Percentiles rank a stretch among this genome's conserved stretches.
Conservation (phyloP, 331 rosid genomes). For the Phaseolus coccineus region DNA sequence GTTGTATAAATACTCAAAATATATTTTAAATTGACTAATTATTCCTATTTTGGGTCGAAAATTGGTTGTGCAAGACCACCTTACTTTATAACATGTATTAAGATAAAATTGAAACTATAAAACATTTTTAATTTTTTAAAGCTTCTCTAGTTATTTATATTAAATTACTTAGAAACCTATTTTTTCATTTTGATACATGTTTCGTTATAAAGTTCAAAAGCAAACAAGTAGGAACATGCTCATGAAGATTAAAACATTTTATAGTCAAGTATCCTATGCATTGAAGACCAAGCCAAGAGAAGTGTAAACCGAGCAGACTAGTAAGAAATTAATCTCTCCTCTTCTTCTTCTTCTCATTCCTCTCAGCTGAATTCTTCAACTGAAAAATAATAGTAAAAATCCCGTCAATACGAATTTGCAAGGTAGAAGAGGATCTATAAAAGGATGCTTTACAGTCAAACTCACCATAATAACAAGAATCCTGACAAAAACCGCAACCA, state of each 20-base stretch:
- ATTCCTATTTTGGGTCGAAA: no score
- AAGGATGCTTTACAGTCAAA: background rate
- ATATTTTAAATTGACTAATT: no score
- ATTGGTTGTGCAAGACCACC: no score
- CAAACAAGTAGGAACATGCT: background rate
- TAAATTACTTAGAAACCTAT: no score
- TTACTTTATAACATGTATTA: no score
- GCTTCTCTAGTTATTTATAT: no score
- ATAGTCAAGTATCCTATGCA: background rate
- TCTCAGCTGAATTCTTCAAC: conserved; percentile 77
- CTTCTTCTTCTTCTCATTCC: conserved; percentile 68
- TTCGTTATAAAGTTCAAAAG: no score
- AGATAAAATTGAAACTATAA: no score
- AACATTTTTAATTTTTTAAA: no score
- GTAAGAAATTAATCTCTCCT: conserved; percentile 58
- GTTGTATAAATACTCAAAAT: no score
- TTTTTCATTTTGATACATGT: no score
- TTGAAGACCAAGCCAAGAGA: background rate
- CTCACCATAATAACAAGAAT: conserved; percentile 82
- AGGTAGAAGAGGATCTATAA: background rate
- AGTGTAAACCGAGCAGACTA: background rate
- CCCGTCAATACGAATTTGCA: background rate
- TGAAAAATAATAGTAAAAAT: conserved; percentile 42
- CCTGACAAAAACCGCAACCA: conserved; percentile 71
- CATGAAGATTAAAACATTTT: conserved; percentile 3